Evolutionary conservation across 768 basidiomycete species (phyloP), one percentile per base, ranked within the genome.

Genomic region (Mycena rosella): DNA sequence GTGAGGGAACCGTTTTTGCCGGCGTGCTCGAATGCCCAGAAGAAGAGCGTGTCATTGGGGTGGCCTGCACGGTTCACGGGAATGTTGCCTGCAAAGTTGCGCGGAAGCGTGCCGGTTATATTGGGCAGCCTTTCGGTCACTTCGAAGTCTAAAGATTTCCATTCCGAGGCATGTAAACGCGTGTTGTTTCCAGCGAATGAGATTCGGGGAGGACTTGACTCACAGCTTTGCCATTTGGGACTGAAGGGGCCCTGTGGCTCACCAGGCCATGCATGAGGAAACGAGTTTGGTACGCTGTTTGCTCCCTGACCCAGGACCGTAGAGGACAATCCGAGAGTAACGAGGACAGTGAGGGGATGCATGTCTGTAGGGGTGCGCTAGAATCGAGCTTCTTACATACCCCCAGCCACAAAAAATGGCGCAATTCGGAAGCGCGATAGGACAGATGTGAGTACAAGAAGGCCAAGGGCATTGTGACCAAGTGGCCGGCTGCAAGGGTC

Each of bases 41-140:
- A n/a, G n/a, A 90, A 91, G 18, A 91, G 80, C 0, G 89, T 90
- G 65, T 90, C 76, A 57, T 91, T 63, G 0, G 82, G 81, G 67
- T 83, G 83, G 48, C 76, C 76, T 18, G 74, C 69, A 54, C 82
- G 75, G 63, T 81, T 76, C 14, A 84, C 83, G 26, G 81, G 76
- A 34, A 83, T 78, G 52, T 82, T 83, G 30, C 82, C 82, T 0
- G 82, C 83, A 72, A 78, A 83, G 62, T 77, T 82, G 26, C 81
- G 79, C 24, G 78, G 65, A 47, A 65, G 69, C 32, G 75, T 69
- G 73, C 78, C 80, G 0, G 82, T 78, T 15, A 83, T 76, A 60
- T 83, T 83, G 22, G 83, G 82, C 38, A 84, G 77, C 42, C 40
- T 56, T 20, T 77, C 57, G 4, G 80, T 83, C n/a, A 83, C 83